These are phyloP conservation scores for Eucalyptus rudis DNA, from an alignment of 345 rosid species.

Conservation along the genomic window DNA sequence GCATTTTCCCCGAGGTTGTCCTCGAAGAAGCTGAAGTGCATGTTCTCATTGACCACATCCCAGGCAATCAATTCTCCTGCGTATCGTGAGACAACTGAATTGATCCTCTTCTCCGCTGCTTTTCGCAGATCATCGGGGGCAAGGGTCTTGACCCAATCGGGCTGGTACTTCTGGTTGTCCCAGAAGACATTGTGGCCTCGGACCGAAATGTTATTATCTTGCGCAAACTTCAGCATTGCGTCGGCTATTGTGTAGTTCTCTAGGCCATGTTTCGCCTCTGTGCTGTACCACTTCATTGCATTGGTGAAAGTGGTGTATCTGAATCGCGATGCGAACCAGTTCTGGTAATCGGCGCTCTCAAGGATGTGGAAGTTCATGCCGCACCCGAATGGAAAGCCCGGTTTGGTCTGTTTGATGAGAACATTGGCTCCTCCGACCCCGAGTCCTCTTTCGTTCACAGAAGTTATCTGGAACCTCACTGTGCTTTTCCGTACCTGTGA, in stretches of 20 bases:
- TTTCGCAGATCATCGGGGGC: conserved; percentile 11
- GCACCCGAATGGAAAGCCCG: conserved; percentile 59
- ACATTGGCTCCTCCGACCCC: conserved; percentile 29
- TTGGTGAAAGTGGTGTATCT: conserved; percentile 59
- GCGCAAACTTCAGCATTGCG: conserved; percentile 38
- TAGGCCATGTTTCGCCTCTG: conserved; percentile 32
- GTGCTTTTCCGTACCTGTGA: conserved; percentile 49
- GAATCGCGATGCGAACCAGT: conserved; percentile 73
- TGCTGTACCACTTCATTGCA: conserved; percentile 86
- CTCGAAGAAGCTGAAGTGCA: conserved; percentile 72
- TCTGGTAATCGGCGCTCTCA: conserved; percentile 28
- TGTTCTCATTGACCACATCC: conserved; percentile 82
- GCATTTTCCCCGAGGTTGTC: conserved; percentile 52
- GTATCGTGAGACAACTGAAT: conserved; percentile 56
- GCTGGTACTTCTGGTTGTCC: conserved; percentile 54
- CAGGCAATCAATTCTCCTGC: conserved; percentile 57
- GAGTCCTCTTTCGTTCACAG: conserved; percentile 18
- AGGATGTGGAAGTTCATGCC: conserved; percentile 58
- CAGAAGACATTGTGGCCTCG: conserved; percentile 78
- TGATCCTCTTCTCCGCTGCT: conserved; percentile 34
- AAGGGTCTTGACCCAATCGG: conserved; percentile 49
- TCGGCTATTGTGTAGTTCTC: conserved; percentile 65
- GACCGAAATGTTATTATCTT: conserved; percentile 28
- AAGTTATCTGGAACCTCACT: conserved; percentile 37
- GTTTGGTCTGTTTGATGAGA: conserved; percentile 26